Conservation (phyloP, 176 grass and related monocot genomes). For the Secale cereale region DNA sequence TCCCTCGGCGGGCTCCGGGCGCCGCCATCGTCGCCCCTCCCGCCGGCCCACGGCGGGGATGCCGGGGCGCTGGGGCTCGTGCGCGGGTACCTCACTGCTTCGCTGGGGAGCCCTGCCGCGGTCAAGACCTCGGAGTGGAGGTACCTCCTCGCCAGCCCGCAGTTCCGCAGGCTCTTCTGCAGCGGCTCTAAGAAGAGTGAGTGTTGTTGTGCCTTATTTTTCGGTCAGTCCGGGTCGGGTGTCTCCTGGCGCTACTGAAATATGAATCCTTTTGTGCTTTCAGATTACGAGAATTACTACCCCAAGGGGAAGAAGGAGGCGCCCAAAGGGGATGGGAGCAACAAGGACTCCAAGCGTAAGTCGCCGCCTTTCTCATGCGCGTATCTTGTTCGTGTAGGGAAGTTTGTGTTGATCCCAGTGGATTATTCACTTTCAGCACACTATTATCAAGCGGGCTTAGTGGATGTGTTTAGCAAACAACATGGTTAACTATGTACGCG, state of each 20-base stretch:
- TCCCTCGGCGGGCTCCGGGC: conserved; percentile 36
- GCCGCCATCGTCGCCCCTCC: conserved; percentile 18
- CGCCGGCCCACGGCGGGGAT: conserved; percentile 22
- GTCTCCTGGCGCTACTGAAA: background rate
- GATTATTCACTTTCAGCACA: background rate
- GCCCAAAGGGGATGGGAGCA: conserved; percentile 76
- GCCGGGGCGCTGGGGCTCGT: conserved; percentile 30
- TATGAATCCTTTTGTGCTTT: background rate
- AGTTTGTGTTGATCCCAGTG: background rate
- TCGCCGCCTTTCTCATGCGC: background rate
- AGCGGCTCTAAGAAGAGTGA: conserved; percentile 81
- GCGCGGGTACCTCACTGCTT: conserved; percentile 59
- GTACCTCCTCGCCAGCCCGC: conserved; percentile 64
- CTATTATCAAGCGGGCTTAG: background rate
- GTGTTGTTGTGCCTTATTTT: background rate
- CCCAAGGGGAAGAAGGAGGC: conserved; percentile 84
- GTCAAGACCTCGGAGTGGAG: conserved; percentile 59
- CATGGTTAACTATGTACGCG: background rate
- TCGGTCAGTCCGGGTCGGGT: background rate
- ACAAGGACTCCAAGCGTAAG: conserved; percentile 81
- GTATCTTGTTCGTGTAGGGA: background rate
- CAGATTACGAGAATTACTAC: conserved; percentile 93
- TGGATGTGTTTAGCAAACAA: background rate
- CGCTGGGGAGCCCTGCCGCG: conserved; percentile 35
- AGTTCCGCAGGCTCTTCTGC: conserved; percentile 72